Conservation (phyloP, 1,284 basidiomycete species). For the Puccinia triticina region DNA sequence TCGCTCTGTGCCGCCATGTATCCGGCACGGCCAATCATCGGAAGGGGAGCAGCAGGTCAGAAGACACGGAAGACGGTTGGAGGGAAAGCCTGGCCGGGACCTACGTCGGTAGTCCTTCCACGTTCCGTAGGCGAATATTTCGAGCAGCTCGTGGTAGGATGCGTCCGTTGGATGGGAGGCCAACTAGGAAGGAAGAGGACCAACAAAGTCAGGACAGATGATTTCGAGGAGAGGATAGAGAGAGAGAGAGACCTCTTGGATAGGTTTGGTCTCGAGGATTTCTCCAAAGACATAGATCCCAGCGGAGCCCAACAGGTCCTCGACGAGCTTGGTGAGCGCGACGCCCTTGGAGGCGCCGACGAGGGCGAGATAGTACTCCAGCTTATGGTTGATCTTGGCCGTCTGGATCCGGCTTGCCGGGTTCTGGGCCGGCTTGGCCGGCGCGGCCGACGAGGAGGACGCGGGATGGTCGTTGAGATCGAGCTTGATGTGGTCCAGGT, state of each 20-base stretch:
- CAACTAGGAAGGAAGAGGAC: constrained; percentile 8
- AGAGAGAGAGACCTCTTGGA: constrained; percentile 21
- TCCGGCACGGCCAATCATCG: background rate
- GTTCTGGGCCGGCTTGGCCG: background rate
- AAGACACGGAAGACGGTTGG: too few species aligned
- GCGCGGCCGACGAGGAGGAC: background rate
- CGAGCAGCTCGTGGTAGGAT: constrained; percentile 65
- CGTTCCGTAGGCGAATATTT: constrained; percentile 86
- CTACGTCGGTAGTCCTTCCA: constrained; percentile 70
- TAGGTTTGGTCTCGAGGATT: constrained; percentile 22
- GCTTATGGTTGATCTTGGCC: constrained; percentile 25
- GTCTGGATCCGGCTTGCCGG: background rate
- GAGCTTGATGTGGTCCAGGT: constrained; percentile 42
- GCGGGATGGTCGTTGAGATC: constrained; percentile 13
- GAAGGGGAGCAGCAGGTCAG: background rate
- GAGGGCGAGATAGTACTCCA: constrained; percentile 35
- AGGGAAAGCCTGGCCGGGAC: background rate
- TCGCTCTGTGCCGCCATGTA: constrained; percentile 64
- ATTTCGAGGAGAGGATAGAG: background rate
- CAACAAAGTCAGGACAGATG: background rate
- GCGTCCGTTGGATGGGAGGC: constrained; percentile 35
- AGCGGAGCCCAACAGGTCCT: constrained; percentile 11
- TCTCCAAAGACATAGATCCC: constrained; percentile 42
- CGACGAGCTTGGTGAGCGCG: constrained; percentile 20
- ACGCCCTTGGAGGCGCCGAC: constrained; percentile 24